phyloP scores from a whole-genome alignment of 164 flowering plant species.

The Litsea cubeba region DNA sequence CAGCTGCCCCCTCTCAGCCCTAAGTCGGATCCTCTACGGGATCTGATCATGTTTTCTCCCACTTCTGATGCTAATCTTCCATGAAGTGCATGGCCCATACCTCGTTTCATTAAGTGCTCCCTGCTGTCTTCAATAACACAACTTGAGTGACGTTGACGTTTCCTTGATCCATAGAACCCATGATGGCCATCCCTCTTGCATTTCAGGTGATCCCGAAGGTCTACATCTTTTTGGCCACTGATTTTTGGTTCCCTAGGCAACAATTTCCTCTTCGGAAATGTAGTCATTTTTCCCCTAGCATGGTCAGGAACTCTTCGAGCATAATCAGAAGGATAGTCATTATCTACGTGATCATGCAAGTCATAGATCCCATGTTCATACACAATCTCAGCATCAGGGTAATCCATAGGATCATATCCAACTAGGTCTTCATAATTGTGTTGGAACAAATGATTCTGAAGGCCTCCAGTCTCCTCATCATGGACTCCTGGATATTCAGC shows the following conservation, averaged over 20 bases:
- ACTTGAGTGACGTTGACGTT: conserved; percentile 15
- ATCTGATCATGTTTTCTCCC: conserved; percentile 20
- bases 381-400: conserved; percentile 19
- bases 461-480: conserved; percentile 31
- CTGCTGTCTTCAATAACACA: conserved; percentile 10
- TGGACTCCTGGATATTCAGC: conserved; percentile 25
- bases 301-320: conserved; percentile 14
- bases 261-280: conserved; percentile 27
- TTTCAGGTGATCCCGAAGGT: conserved; percentile 46
- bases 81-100: conserved; percentile 6
- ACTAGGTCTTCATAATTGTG: conserved; percentile 31
- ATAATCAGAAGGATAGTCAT: conserved; percentile 18
- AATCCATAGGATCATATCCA: conserved; percentile 24
- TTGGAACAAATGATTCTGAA: conserved; percentile 26
- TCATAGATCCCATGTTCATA: conserved; percentile 27
- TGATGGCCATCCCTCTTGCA: conserved; percentile 26
- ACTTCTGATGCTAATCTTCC: conserved; percentile 38
- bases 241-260: conserved; percentile 17
- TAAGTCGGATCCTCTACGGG: conserved; percentile 13
- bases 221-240: conserved; percentile 21
- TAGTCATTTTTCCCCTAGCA: conserved; percentile 22
- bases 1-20: conserved; percentile 3
- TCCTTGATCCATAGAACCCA: conserved; percentile 17
- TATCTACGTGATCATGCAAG: conserved; percentile 21
- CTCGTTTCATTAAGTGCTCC: conserved; percentile 22